A percentile compares a stretch with the other conserved stretches of the same genome.
phyloP scores from a whole-genome alignment of 2,329 filamentous ascomycete genomes.

The Rhynchosporium agropyri region DNA sequence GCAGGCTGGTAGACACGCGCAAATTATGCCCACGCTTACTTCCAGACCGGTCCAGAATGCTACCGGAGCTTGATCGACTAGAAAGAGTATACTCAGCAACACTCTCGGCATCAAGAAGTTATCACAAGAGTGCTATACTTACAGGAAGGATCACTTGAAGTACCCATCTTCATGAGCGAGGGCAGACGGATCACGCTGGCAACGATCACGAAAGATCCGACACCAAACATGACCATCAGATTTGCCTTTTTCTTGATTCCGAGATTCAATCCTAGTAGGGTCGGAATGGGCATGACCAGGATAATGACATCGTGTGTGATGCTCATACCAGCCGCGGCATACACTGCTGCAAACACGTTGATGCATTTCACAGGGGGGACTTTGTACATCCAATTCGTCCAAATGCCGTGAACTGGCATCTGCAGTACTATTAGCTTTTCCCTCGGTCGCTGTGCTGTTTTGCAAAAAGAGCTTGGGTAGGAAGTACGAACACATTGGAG shows the following conservation, averaged over 20 bases:
- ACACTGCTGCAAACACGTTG: slow-evolving; percentile 12
- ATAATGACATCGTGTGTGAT: slow-evolving; percentile 23
- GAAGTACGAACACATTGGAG: slow-evolving; percentile 23
- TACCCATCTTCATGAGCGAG: slow-evolving; percentile 14
- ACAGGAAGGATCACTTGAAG: slow-evolving; percentile 25
- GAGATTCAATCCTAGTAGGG: slow-evolving; percentile 19
- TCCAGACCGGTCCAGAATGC: slow-evolving; percentile 17
- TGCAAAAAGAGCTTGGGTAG: not conserved
- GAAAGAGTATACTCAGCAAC: not conserved
- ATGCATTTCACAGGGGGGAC: slow-evolving; percentile 22
- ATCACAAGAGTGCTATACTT: slow-evolving; percentile 1
- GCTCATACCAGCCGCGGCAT: slow-evolving; percentile 17
- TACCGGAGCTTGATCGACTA: slow-evolving; percentile 13
- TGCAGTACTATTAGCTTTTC: not conserved
- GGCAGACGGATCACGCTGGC: slow-evolving; percentile 21
- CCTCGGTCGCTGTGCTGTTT: no score
- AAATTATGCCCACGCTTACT: slow-evolving; percentile 14
- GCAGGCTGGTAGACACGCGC: slow-evolving; percentile 12
- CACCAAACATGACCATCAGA: slow-evolving; percentile 23
- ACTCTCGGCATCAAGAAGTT: not conserved
- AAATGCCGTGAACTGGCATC: slow-evolving; percentile 22
- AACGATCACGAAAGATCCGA: slow-evolving; percentile 25
- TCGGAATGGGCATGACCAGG: slow-evolving; percentile 22
- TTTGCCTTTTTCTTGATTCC: slow-evolving; percentile 14
- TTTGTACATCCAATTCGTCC: slow-evolving; percentile 29